Conservation (phyloP, 1,284 basidiomycete genomes). For the Cryptococcus jaspeensis region DNA sequence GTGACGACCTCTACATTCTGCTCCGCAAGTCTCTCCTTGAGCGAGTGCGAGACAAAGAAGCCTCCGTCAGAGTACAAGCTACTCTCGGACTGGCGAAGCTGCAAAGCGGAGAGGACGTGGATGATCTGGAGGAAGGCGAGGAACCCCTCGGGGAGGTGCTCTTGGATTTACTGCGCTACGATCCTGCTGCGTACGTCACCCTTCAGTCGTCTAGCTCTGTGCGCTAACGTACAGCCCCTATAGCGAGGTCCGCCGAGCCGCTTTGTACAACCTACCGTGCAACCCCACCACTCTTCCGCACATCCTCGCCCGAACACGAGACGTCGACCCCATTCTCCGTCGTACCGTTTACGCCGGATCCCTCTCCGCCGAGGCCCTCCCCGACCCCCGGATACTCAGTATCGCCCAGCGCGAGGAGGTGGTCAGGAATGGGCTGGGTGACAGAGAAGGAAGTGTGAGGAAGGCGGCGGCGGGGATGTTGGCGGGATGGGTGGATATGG, state of each 20-base stretch:
- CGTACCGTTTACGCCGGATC: constrained; percentile 75
- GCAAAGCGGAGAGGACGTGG: constrained; percentile 69
- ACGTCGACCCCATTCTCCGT: constrained; percentile 78
- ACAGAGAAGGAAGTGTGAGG: constrained; percentile 79
- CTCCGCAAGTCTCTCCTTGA: constrained; percentile 72
- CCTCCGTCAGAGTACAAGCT: constrained; percentile 77
- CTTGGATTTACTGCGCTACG: constrained; percentile 69
- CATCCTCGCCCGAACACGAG: constrained; percentile 78
- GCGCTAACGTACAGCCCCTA: neutral
- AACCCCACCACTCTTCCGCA: constrained; percentile 62
- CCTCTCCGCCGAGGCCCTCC: constrained; percentile 56
- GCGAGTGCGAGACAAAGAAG: constrained; percentile 81
- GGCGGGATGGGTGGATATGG: constrained; percentile 70
- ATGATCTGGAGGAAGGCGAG: constrained; percentile 65
- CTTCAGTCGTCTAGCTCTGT: neutral
- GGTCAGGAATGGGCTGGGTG: constrained; percentile 78
- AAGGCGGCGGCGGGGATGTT: constrained; percentile 75
- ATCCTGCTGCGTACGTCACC: constrained; percentile 69
- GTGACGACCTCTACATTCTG: constrained; percentile 74
- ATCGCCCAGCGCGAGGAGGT: constrained; percentile 75
- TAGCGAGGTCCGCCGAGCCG: constrained; percentile 87
- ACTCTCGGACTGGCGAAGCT: constrained; percentile 82
- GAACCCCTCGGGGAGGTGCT: constrained; percentile 67
- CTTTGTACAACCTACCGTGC: constrained; percentile 74
- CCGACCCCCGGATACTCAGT: constrained; percentile 66